phyloP scores from a whole-genome alignment of 2,329 filamentous ascomycete species.

The Diaporthe sp. region DNA sequence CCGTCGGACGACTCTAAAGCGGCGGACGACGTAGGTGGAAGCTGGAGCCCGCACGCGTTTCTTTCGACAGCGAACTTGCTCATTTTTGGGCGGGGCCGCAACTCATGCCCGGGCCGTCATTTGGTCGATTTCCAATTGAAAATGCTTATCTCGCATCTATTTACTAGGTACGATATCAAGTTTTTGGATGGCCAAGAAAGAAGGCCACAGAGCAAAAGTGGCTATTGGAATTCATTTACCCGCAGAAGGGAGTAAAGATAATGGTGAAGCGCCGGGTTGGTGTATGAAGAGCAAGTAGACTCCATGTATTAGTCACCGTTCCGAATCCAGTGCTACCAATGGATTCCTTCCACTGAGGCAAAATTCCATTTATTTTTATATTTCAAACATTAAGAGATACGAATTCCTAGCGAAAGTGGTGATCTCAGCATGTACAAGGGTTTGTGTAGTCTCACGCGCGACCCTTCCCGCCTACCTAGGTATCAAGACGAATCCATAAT shows the following conservation, averaged over 20 bases:
- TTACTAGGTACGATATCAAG: slow-evolving; percentile 47
- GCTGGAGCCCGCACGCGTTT: neutral
- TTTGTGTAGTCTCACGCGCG: too few relatives aligned
- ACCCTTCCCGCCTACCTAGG: neutral
- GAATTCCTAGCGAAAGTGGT: too few relatives aligned
- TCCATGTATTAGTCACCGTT: neutral
- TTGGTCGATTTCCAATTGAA: slow-evolving; percentile 57
- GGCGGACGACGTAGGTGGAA: neutral
- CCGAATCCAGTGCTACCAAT: too few relatives aligned
- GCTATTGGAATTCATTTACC: slow-evolving; percentile 34
- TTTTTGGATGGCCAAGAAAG: slow-evolving; percentile 47
- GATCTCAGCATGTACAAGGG: too few relatives aligned
- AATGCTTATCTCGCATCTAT: slow-evolving; percentile 47
- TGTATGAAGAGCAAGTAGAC: neutral
- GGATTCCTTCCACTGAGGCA: too few relatives aligned
- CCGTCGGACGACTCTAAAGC: slow-evolving; percentile 40
- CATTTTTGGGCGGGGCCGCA: slow-evolving; percentile 55
- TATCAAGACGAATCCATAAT: neutral
- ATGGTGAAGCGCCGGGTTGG: slow-evolving; percentile 24
- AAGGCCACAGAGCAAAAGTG: slow-evolving; percentile 33
- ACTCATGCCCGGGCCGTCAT: slow-evolving; percentile 57
- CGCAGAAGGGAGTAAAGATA: slow-evolving; percentile 36
- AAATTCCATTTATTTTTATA: too few relatives aligned
- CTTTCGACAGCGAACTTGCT: slow-evolving; percentile 43
- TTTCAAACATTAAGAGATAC: too few relatives aligned